A percentile compares a stretch with the other conserved stretches of the same genome.
phyloP scores from a whole-genome alignment of 495 filamentous ascomycete genomes.

The Neurospora tetrasperma region DNA sequence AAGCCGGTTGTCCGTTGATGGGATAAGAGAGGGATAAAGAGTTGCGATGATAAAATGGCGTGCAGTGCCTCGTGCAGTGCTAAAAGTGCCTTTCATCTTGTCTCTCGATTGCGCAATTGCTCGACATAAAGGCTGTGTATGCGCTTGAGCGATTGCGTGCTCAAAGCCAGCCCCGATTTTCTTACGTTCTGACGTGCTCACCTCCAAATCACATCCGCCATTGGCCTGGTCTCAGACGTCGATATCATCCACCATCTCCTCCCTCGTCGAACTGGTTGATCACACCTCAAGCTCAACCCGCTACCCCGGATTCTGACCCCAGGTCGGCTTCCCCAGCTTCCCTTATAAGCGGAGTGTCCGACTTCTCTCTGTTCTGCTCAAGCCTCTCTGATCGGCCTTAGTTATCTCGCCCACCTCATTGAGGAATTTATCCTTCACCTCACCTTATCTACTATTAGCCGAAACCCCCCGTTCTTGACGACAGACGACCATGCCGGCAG shows the following conservation, averaged over 20 bases:
- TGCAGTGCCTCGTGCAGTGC: background rate
- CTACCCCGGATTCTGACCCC: background rate
- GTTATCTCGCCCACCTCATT: background rate
- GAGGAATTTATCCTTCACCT: background rate
- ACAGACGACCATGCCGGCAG: conserved; percentile 37
- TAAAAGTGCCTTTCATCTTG: background rate
- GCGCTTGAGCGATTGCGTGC: background rate
- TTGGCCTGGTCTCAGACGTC: background rate
- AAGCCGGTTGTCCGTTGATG: background rate
- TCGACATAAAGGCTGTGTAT: background rate
- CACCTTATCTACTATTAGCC: background rate
- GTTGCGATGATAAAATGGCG: background rate
- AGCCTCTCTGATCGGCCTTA: background rate
- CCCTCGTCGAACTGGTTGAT: background rate
- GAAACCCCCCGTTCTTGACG: background rate
- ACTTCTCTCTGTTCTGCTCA: background rate
- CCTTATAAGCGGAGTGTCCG: background rate
- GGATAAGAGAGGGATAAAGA: background rate
- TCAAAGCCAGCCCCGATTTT: background rate
- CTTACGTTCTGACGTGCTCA: background rate
- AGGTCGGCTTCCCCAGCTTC: background rate
- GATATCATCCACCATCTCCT: background rate
- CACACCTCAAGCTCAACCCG: background rate
- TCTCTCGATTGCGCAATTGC: background rate
- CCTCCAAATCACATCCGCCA: background rate